These are phyloP conservation scores for Phytophthora macrochlamydospora DNA, from an alignment of 352 stramenopile genomes.

Conservation along the genomic window DNA sequence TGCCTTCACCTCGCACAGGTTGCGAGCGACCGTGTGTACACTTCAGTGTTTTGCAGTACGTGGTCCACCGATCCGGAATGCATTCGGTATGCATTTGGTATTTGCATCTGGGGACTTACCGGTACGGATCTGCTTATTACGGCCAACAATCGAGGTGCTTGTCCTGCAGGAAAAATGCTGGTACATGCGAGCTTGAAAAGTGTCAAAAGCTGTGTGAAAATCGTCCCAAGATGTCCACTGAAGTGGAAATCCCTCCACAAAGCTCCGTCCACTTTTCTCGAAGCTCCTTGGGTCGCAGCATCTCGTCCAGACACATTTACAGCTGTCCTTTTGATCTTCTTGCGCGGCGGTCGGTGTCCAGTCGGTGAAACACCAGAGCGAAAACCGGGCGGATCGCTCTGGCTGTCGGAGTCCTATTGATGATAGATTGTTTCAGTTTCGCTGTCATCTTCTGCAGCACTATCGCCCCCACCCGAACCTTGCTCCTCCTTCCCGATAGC, in stretches of 20 bases:
- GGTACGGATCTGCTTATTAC: constrained; percentile 4
- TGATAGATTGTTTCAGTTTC: not conserved
- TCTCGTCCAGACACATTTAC: not conserved
- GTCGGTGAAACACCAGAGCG: not conserved
- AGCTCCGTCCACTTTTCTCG: not conserved
- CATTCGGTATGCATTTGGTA: not conserved
- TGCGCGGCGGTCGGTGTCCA: not conserved
- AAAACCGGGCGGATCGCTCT: not conserved
- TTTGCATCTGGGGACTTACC: not conserved
- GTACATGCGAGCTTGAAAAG: constrained; percentile 5
- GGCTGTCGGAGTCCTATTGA: not conserved
- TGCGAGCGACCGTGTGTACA: constrained; percentile 5
- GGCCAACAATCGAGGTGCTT: constrained; percentile 1
- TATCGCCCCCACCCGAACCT: not conserved
- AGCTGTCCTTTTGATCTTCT: not conserved
- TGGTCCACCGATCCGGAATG: constrained; percentile 3
- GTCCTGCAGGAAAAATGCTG: constrained; percentile 14
- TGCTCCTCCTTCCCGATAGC: not conserved
- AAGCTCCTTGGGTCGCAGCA: not conserved
- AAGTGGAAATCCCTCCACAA: constrained; percentile 6
- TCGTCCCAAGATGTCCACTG: constrained; percentile 4
- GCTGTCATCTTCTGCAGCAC: not conserved
- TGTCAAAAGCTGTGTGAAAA: constrained; percentile 4
- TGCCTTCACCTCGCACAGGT: not conserved
- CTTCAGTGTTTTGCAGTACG: constrained; percentile 9